phyloP scores from a whole-genome alignment of 2,329 filamentous ascomycete species.

The Alternaria rosae region DNA sequence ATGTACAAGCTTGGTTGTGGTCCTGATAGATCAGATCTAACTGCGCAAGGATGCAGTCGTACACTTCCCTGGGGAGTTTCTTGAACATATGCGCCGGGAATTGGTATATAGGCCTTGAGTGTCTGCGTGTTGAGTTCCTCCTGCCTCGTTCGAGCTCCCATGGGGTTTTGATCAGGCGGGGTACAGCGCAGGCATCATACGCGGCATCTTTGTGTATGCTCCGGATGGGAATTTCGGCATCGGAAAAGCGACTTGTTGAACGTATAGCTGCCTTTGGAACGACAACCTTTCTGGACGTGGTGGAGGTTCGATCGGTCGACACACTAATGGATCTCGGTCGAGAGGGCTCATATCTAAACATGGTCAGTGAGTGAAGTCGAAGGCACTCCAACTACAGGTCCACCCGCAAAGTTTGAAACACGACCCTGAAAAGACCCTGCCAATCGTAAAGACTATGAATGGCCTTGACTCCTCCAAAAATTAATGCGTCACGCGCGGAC shows the following conservation, averaged over 20 bases:
- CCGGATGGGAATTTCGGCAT: background rate
- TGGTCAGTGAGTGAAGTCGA: background rate
- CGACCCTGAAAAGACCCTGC: background rate
- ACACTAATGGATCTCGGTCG: conserved; percentile 11
- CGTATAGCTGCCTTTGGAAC: conserved; percentile 3
- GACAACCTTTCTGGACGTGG: conserved; percentile 4
- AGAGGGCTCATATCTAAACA: conserved; percentile 15
- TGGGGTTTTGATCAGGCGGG: conserved; percentile 44
- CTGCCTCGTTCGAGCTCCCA: conserved; percentile 50
- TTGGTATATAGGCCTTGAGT: conserved; percentile 19
- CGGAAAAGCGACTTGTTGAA: background rate
- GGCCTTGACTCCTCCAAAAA: background rate
- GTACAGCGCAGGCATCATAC: conserved; percentile 19
- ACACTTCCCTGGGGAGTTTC: conserved; percentile 61
- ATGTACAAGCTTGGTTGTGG: conserved; percentile 54
- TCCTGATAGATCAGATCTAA: conserved; percentile 55
- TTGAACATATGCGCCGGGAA: conserved; percentile 51
- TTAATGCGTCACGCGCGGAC: background rate
- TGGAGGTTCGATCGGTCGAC: conserved; percentile 4
- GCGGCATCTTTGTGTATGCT: background rate
- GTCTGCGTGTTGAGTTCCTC: conserved; percentile 42
- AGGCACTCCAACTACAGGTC: background rate
- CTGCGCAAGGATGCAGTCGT: conserved; percentile 62
- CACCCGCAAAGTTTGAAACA: background rate
- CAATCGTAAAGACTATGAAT: background rate